Conservation (phyloP, 2,329 filamentous ascomycete species). For the Talaromyces sp. region DNA sequence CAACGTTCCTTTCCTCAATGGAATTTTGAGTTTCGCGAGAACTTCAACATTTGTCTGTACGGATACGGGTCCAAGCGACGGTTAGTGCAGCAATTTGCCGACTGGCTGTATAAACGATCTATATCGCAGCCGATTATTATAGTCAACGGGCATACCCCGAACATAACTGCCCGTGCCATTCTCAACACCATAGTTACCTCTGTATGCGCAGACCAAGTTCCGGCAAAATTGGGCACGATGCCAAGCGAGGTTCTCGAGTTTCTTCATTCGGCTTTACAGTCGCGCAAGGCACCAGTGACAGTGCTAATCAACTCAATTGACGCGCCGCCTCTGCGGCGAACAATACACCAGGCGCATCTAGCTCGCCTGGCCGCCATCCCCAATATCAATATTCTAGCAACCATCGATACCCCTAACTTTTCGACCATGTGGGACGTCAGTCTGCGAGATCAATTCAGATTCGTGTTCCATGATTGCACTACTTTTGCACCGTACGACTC, state of each 20-base stretch:
- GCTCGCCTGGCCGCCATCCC: constrained; percentile 71
- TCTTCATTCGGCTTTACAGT: constrained; percentile 58
- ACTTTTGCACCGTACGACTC: constrained; percentile 71
- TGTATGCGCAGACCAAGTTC: constrained; percentile 41
- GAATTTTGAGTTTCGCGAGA: constrained; percentile 80
- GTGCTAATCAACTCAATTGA: constrained; percentile 85
- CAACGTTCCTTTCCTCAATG: constrained; percentile 82
- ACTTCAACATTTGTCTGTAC: constrained; percentile 85
- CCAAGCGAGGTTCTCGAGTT: constrained; percentile 63
- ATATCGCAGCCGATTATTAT: constrained; percentile 64
- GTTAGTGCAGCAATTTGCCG: constrained; percentile 70
- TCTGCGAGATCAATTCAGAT: constrained; percentile 75
- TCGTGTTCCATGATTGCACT: constrained; percentile 89
- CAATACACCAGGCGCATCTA: constrained; percentile 64
- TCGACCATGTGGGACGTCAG: constrained; percentile 83
- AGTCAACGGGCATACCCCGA: constrained; percentile 70
- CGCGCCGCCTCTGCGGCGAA: constrained; percentile 66
- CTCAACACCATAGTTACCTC: constrained; percentile 60
- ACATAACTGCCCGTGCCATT: constrained; percentile 40
- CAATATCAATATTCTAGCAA: constrained; percentile 67
- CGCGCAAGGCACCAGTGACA: constrained; percentile 48
- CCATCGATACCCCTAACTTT: constrained; percentile 83
- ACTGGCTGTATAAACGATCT: constrained; percentile 54
- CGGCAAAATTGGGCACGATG: constrained; percentile 56
- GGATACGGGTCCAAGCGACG: constrained; percentile 85